Conservation (phyloP, 305 asterid genomes). For the Rubia tinctorum region DNA sequence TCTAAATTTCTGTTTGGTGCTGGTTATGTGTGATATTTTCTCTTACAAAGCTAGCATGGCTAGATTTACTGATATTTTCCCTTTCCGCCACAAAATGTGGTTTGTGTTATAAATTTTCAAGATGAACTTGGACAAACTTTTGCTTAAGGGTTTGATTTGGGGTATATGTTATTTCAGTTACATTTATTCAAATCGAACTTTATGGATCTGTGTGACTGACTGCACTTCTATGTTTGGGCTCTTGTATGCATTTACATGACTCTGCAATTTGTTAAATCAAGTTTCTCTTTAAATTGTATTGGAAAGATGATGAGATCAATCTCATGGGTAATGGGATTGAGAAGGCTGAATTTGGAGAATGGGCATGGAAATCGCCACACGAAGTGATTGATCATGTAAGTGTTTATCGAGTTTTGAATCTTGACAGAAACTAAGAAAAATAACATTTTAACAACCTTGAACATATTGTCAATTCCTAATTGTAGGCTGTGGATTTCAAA, state of each 20-base stretch:
- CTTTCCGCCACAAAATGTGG: too few species aligned
- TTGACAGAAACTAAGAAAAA: neutral
- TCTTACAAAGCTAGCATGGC: neutral
- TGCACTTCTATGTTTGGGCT: neutral
- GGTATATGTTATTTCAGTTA: neutral
- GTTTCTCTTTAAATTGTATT: slow-evolving; percentile 79
- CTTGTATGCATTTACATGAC: neutral
- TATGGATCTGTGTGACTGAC: neutral
- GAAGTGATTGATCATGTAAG: too few species aligned
- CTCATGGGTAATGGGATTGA: slow-evolving; percentile 92
- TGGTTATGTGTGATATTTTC: neutral
- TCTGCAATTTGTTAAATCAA: slow-evolving; percentile 11
- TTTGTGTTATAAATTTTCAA: too few species aligned
- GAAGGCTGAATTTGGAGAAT: slow-evolving; percentile 23
- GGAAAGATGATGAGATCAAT: slow-evolving; percentile 84
- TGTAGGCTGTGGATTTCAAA: too few species aligned
- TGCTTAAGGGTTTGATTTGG: neutral
- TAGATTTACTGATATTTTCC: too few species aligned
- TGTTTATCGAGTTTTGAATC: neutral
- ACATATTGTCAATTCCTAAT: slow-evolving; percentile 18
- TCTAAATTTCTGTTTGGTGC: neutral
- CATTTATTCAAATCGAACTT: neutral
- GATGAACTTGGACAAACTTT: neutral
- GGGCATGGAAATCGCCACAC: too few species aligned
- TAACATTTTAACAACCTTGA: neutral